Conservation (phyloP, 1,139 yeast species). For the Blastobotrys aristatus region DNA sequence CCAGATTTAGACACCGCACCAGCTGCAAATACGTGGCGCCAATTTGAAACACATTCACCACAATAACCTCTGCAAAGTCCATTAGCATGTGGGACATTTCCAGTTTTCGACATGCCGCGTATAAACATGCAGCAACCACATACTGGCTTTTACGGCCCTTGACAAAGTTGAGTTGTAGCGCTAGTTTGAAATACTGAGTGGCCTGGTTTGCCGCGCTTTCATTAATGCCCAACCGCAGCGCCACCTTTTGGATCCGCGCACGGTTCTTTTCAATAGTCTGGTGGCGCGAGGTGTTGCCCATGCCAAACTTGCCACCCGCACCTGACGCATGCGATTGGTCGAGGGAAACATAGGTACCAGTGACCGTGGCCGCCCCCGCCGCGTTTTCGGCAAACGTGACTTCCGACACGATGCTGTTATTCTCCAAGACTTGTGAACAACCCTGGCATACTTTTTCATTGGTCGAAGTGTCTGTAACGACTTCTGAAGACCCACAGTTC, state of each 20-base stretch:
- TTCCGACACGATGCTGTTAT: constrained; percentile 91
- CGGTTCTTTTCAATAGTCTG: constrained; percentile 82
- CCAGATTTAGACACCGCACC: constrained; percentile 72
- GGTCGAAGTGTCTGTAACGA: constrained; percentile 5
- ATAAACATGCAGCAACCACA: constrained; percentile 90
- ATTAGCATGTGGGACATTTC: constrained; percentile 92
- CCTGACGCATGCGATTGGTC: constrained; percentile 77
- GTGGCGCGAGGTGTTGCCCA: constrained; percentile 68
- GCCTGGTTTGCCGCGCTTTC: constrained; percentile 86
- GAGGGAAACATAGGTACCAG: constrained; percentile 86
- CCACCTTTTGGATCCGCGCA: constrained; percentile 70
- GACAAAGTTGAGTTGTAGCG: constrained; percentile 80
- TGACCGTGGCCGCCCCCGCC: constrained; percentile 92
- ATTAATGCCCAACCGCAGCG: constrained; percentile 70
- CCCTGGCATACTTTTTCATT: constrained; percentile 64
- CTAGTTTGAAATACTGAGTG: constrained; percentile 80
- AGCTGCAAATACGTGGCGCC: constrained; percentile 94
- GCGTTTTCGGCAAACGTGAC: constrained; percentile 91
- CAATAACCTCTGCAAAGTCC: constrained; percentile 85
- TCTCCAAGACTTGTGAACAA: constrained; percentile 88
- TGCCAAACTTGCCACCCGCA: constrained; percentile 48
- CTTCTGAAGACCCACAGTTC: constrained; percentile 12
- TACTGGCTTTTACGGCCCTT: constrained; percentile 94
- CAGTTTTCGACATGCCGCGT: constrained; percentile 88
- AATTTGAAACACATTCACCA: constrained; percentile 85